Base-by-base conservation (phyloP, 2,329 filamentous ascomycete species). In the Epichloe elymi region DNA sequence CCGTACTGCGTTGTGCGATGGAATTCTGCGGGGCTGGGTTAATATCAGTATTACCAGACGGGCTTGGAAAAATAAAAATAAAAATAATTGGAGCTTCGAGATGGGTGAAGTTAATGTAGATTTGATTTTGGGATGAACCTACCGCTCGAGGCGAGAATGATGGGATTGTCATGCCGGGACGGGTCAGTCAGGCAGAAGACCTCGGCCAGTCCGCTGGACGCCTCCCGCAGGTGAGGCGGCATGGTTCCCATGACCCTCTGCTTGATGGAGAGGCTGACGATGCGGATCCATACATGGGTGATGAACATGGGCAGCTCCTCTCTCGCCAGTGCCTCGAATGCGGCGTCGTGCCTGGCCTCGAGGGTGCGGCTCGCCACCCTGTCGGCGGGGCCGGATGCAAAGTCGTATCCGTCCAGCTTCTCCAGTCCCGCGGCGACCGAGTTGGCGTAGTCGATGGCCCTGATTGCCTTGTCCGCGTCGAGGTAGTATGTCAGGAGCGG, bases 131-230 rank as follows among this genome's bases (percentile, higher is more conserved):
- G 20, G 20, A 2, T 1, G 6, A 26, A 8, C 63, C 55, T 61
- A 85, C 82, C 82, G 73, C 87, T 82, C 3, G 83, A 88, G 6
- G 83, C 83, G 64, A 88, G 87, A 2, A 88, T 79, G 53, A 89
- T 86, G 0, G 85, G 86, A 60, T 88, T 88, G 54, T 88, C 86
- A 2, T 75, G 71, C 52, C 84, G 71, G 1, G 82, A 85, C 8
- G 86, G 84, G 62, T 90, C 86, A 0, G 83, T 86, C 50, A 89
- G 64, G 61, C 85, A 89, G 58, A 88, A 89, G 0, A 87, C 84
- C 61, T 89, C 85, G 0, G 84, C 85, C 53, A 89, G 64, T 0
- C 84, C 85, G 62, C 89, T 84, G 0, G 83, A 85, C n/a, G 83
- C 76, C 43, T 85, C 80, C 42, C 77, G 73, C 23, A 87, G 67